Base-by-base conservation (phyloP, 176 grass and related monocot species). In the Panicum miliaceum region DNA sequence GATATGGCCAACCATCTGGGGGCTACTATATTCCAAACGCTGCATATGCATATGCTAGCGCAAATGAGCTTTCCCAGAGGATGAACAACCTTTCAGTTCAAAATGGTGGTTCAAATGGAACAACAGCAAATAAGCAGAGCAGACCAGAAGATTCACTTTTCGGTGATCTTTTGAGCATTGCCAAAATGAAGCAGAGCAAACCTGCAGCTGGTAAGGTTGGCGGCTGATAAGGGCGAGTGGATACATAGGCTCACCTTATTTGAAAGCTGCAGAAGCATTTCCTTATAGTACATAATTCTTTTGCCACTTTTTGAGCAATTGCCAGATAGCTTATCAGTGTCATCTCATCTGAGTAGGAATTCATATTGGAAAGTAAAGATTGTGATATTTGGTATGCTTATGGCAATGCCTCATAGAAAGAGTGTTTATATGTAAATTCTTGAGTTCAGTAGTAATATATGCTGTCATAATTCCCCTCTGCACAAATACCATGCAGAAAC, bases 111-210 rank as follows among this genome's bases (percentile, higher is more conserved):
- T 61, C 88, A 7, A 68, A 81, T 60, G 88, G 84, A 58, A 52
- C 50, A 34, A 25, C 20, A 1, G 1, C 84, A 46, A 92, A 77
- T 61, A 91, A 86, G 75, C 53, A 84, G 34, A 60, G 78, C 73
- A 90, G 82, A 60, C 87, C 93, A 37, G 89, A 99, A 78, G 91
- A 99, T 75, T 87, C 86, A 27, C 86, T 86, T 26, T 99, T 99
- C 42, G 76, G 96, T 12, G 96, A 99, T 85, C 93, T 99, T 73
- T 90, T 96, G 68, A 94, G 46, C 48, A 99, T 99, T 2, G 85
- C 93, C 68, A 99, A 94, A 82, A 89, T 88, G 81, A 99, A 92
- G 88, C 91, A 93, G 67, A 93, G 86, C 75, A 96, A 94, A 82
- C 88, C 71, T 79, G 76, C 85, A 60, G 77, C 77, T 87, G 79